Evolutionary conservation across 1,284 basidiomycete species (phyloP).

Genomic region (Sanghuangporus sanghuang): DNA sequence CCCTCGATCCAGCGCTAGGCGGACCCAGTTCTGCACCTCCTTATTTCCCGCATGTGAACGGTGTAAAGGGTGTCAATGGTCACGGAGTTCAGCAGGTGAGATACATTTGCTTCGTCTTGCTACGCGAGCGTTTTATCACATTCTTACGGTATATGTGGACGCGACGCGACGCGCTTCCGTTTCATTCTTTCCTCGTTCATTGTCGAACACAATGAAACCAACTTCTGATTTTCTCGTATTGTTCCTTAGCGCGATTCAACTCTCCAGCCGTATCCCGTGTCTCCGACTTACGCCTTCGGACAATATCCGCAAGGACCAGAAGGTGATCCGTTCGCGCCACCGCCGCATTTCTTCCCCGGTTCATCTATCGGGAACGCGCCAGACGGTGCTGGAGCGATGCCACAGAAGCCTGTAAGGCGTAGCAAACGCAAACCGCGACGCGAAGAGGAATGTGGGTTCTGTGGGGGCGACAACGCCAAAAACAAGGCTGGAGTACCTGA

Average conservation of each 20-base stretch:
- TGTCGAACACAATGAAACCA: background rate
- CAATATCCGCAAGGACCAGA: slow-evolving; percentile 68
- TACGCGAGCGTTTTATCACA: slow-evolving; percentile 9
- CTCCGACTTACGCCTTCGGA: slow-evolving; percentile 6
- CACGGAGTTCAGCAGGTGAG: slow-evolving; percentile 8
- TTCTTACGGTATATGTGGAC: background rate
- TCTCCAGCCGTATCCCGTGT: background rate
- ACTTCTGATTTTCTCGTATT: background rate
- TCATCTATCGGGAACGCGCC: slow-evolving; percentile 8
- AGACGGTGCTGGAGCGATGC: slow-evolving; percentile 30
- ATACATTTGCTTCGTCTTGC: background rate
- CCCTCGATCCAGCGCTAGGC: slow-evolving; percentile 11
- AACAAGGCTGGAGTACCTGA: slow-evolving; percentile 56
- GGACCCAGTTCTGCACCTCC: slow-evolving; percentile 4
- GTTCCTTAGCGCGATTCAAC: background rate
- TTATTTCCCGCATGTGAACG: slow-evolving; percentile 3
- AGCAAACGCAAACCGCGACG: slow-evolving; percentile 25
- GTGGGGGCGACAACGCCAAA: slow-evolving; percentile 51
- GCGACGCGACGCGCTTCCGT: slow-evolving; percentile 16
- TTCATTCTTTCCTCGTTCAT: background rate
- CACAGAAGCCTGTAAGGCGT: slow-evolving; percentile 23
- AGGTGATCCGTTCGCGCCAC: slow-evolving; percentile 73
- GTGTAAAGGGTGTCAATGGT: slow-evolving; percentile 8
- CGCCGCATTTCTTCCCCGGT: slow-evolving; percentile 45
- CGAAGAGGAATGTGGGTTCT: slow-evolving; percentile 65